A percentile compares a stretch with the other conserved stretches of the same genome.
Evolutionary conservation across 2,329 filamentous ascomycete genomes (phyloP).

Genomic region (Pseudocercospora crystallina): DNA sequence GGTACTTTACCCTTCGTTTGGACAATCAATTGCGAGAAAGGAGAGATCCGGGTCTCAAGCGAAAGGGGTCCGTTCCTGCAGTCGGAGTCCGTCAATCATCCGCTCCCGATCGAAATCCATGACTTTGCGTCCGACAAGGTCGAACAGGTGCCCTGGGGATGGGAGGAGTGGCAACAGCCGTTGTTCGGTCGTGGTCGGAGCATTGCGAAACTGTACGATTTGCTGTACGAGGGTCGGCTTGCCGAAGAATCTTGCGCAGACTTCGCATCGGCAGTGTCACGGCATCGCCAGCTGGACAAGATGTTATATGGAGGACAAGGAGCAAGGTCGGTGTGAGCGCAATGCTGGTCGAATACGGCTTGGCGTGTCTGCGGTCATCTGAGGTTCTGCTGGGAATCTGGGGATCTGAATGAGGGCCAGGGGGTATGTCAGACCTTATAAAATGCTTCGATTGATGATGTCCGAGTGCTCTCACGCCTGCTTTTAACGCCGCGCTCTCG

Average conservation of each 20-base stretch:
- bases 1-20: slow-evolving; percentile 25
- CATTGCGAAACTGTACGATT: slow-evolving; percentile 34
- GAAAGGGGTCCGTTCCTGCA: slow-evolving; percentile 20
- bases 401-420: too few relatives aligned
- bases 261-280: slow-evolving; percentile 45
- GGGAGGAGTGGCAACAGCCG: slow-evolving; percentile 39
- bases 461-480: too few relatives aligned
- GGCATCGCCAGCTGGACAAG: slow-evolving; percentile 50
- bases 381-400: too few relatives aligned
- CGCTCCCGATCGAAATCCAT: slow-evolving; percentile 31
- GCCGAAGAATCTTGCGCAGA: slow-evolving; percentile 34
- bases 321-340: too few relatives aligned
- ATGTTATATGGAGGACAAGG: slow-evolving; percentile 9
- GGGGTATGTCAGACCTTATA: too few relatives aligned
- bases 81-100: slow-evolving; percentile 11
- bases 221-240: slow-evolving; percentile 30
- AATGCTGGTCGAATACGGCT: too few relatives aligned
- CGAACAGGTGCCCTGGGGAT: slow-evolving; percentile 40
- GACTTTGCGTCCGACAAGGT: slow-evolving; percentile 31
- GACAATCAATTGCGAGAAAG: slow-evolving; percentile 29
- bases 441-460: too few relatives aligned
- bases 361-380: too few relatives aligned
- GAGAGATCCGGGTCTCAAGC: slow-evolving; percentile 24
- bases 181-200: slow-evolving; percentile 27
- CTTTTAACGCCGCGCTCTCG: too few relatives aligned